A percentile compares a stretch with the other conserved stretches of the same genome.
phyloP scores from a whole-genome alignment of 257 asterid genomes.

The Linaria vulgaris region DNA sequence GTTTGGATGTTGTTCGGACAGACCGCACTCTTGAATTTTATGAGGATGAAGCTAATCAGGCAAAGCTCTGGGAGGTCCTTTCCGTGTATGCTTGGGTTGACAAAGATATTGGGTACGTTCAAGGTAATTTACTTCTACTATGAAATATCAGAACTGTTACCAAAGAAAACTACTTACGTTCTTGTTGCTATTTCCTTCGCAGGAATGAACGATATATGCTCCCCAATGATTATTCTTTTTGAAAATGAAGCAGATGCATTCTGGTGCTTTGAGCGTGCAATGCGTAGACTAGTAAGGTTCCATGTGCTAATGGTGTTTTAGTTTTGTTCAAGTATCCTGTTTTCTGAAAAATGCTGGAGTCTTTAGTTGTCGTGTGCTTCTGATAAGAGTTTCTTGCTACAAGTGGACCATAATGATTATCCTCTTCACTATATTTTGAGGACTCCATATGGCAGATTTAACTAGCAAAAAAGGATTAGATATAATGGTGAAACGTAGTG shows the following conservation, averaged over 20 bases:
- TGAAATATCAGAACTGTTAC: slow-evolving; percentile 20
- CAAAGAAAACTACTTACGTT: slow-evolving; percentile 24
- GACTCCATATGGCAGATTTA: slow-evolving; percentile 10
- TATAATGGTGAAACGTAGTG: not conserved
- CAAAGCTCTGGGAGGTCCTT: slow-evolving; percentile 85
- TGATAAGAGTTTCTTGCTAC: not conserved
- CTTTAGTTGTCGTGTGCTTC: slow-evolving; percentile 15
- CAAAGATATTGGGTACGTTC: slow-evolving; percentile 93
- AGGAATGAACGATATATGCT: slow-evolving; percentile 99
- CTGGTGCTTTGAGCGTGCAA: slow-evolving; percentile 97
- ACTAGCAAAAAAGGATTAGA: not conserved
- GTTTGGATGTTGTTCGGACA: slow-evolving; percentile 91
- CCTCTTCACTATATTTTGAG: not conserved
- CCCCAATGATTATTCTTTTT: slow-evolving; percentile 84
- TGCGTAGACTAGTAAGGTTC: slow-evolving; percentile 83
- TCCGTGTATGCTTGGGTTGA: slow-evolving; percentile 92
- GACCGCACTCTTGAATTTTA: slow-evolving; percentile 78
- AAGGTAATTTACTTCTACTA: slow-evolving; percentile 55
- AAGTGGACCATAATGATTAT: not conserved
- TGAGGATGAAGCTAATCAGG: slow-evolving; percentile 77
- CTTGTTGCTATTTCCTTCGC: slow-evolving; percentile 27
- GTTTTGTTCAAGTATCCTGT: slow-evolving; percentile 1
- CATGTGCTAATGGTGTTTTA: slow-evolving; percentile 6
- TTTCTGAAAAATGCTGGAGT: not conserved
- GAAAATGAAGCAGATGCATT: slow-evolving; percentile 96